Evolutionary conservation across 805 yeast species (phyloP).

Genomic region (Saccharomycopsis fibuligera): DNA sequence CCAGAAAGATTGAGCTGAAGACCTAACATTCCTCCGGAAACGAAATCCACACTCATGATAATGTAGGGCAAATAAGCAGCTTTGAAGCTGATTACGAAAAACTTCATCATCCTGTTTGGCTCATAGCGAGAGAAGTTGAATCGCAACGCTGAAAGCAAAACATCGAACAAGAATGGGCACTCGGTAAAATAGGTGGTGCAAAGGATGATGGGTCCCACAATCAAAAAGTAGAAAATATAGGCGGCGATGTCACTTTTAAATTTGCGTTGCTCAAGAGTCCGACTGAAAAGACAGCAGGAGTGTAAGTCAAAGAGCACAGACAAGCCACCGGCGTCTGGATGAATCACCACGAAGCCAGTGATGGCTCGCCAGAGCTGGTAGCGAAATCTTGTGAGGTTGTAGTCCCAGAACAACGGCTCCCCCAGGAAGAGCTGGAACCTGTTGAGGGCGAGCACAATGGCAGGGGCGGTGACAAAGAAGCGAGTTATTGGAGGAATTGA

Average conservation of each 20-base stretch:
- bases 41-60: background rate
- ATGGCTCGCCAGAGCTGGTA: slow-evolving; percentile 4
- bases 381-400: background rate
- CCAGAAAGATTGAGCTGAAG: background rate
- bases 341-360: slow-evolving; percentile 1
- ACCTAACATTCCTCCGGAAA: background rate
- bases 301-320: background rate
- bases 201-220: background rate
- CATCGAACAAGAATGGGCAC: background rate
- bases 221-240: slow-evolving; percentile 1
- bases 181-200: background rate
- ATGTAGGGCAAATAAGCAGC: background rate
- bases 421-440: background rate
- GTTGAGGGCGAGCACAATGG: background rate
- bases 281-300: background rate
- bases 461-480: background rate
- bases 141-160: background rate
- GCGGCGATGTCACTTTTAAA: background rate
- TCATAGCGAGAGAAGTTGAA: background rate
- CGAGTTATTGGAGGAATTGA: slow-evolving; percentile 5
- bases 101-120: background rate
- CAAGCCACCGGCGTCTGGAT: background rate
- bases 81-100: background rate
- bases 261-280: background rate
- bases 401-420: background rate